Evolutionary conservation across 768 basidiomycete genomes (phyloP), one percentile per base, ranked within the genome.

Genomic region (Dictyophora rubrovolvata): DNA sequence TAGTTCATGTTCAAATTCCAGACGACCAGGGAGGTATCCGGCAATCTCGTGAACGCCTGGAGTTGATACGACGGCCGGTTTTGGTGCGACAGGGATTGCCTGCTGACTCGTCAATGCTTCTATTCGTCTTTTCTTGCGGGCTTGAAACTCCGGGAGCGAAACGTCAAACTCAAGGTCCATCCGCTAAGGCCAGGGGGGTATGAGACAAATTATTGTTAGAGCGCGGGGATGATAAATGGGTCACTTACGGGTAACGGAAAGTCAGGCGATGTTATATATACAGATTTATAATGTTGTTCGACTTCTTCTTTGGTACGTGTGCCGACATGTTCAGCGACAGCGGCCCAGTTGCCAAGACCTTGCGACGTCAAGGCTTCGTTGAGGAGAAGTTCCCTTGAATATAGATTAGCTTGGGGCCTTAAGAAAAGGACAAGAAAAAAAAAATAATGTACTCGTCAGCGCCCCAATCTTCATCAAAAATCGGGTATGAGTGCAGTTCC

Each of bases 401-500:
- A 23, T 63, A 22, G 61, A 63, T 54, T 53, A 52, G n/a, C 52
- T 60, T 9, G 62, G n/a, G 46, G 42, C 14, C 20, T 14, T 35
- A 28, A 28, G 28, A 7, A 28, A 28, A 2, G 4, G 4, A 7
- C 7, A 7, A 28, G 52, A 37, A 48, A 59, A 37, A 2, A 28
- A 34, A 47, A 48, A 51, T 34, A 22, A 75, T 85, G 71, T 65
- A 93, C 91, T 99, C 95, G 70, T 98, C 95, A 9, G 94, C 95
- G 42, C 93, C 95, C 96, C 95, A 98, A 69, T 95, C 92, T 58
- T 87, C 84, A 8, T 85, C 79, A 66, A 96, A 95, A 66, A 99
- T 96, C 2, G 95, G 96, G 71, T 94, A 91, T 8, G 95, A 93
- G 69, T 96, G 92, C 66, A 94, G 80, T 74, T 96, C 94, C 93